A percentile compares a stretch with the other conserved stretches of the same genome.
phyloP scores from a whole-genome alignment of 345 rosid genomes.

The Populus euphratica region DNA sequence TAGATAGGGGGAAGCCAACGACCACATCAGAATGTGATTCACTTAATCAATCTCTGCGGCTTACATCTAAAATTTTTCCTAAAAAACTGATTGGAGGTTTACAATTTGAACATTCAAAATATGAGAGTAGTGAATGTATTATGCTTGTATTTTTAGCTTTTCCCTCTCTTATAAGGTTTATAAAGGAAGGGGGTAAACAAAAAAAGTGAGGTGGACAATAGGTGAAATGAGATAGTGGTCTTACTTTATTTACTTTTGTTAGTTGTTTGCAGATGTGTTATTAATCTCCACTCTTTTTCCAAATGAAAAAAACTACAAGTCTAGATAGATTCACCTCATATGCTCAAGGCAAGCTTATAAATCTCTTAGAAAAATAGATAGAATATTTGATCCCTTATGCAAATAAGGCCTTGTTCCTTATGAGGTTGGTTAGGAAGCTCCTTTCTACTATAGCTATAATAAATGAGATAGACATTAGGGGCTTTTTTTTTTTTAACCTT shows the following conservation, averaged over 20 bases:
- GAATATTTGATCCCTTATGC: not conserved
- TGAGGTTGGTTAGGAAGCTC: not conserved
- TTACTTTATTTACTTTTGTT: not conserved
- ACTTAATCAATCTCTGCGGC: conserved; percentile 38
- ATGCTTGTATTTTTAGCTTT: not conserved
- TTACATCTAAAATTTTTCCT: conserved; percentile 44
- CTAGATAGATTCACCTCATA: not conserved
- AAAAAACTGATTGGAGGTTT: conserved; percentile 49
- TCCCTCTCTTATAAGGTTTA: conserved; percentile 25
- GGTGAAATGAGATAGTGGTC: conserved; percentile 26
- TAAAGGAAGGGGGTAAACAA: conserved; percentile 21
- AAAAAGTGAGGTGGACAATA: conserved; percentile 49
- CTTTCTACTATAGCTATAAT: not conserved
- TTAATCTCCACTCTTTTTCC: not conserved
- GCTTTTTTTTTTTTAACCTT: too few relatives aligned
- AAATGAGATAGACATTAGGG: not conserved
- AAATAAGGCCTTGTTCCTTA: not conserved
- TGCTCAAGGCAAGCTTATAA: not conserved
- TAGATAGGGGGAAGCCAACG: conserved; percentile 44
- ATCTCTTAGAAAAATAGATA: not conserved
- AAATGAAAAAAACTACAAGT: not conserved
- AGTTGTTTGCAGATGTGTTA: not conserved
- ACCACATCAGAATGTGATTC: conserved; percentile 29
- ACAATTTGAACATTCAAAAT: not conserved
- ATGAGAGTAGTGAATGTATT: not conserved